Conservation (phyloP, 805 yeast genomes). For the Yamadazyma laniorum region DNA sequence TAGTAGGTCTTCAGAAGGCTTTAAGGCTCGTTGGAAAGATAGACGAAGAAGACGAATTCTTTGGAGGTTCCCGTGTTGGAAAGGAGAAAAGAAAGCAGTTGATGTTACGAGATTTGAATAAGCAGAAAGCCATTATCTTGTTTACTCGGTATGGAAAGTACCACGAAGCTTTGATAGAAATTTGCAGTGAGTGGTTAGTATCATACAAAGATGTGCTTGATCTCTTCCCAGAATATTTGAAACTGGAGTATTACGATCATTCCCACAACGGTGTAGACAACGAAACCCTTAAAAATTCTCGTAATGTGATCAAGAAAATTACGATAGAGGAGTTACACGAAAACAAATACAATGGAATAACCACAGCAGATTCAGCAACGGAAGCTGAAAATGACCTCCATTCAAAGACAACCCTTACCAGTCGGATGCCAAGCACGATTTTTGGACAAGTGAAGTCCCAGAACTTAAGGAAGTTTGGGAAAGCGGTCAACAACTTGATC, state of each 20-base stretch:
- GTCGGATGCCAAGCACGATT: conserved; percentile 10
- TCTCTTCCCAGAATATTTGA: conserved; percentile 39
- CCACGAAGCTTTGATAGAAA: conserved; percentile 39
- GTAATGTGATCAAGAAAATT: conserved; percentile 12
- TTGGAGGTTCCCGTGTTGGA: conserved; percentile 17
- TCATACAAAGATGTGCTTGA: conserved; percentile 32
- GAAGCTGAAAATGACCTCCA: conserved; percentile 12
- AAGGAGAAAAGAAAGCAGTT: conserved; percentile 30
- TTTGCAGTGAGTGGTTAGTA: conserved; percentile 42
- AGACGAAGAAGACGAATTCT: conserved; percentile 23
- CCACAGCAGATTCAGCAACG: conserved; percentile 15
- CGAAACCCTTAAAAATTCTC: conserved; percentile 8
- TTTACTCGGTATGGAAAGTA: conserved; percentile 34
- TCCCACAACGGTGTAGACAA: neutral
- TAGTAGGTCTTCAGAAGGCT: conserved; percentile 34
- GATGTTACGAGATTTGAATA: conserved; percentile 33
- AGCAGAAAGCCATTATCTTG: conserved; percentile 28
- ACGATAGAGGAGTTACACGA: conserved; percentile 13
- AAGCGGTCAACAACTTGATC: conserved; percentile 42
- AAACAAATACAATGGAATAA: conserved; percentile 2
- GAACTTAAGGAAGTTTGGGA: conserved; percentile 26
- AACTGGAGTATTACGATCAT: conserved; percentile 18
- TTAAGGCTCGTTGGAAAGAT: conserved; percentile 30
- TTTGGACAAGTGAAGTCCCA: conserved; percentile 18
- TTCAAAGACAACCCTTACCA: conserved; percentile 4